These are phyloP conservation scores for Neurospora sp. DNA, from an alignment of 495 filamentous ascomycete species.

Conservation along the genomic window DNA sequence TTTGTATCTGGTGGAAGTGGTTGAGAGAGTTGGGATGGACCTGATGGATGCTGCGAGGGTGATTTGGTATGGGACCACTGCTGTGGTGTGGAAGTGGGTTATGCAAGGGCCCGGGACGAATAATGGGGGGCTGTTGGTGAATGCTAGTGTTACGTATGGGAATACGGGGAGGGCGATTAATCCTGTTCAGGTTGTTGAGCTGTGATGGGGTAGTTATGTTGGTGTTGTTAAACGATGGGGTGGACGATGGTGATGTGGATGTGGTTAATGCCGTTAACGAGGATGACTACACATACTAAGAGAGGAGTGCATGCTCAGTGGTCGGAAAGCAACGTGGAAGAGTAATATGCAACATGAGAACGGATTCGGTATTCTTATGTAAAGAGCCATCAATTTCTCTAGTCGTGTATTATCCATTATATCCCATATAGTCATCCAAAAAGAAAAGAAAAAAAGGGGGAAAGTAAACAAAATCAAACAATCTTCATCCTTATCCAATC, in stretches of 20 bases:
- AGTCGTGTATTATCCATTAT: not conserved
- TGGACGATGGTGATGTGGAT: not conserved
- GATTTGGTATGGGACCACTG: constrained; percentile 49
- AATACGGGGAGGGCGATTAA: constrained; percentile 57
- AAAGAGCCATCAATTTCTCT: not conserved
- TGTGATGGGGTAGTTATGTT: constrained; percentile 4
- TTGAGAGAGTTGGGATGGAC: constrained; percentile 13
- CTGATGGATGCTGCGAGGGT: constrained; percentile 49
- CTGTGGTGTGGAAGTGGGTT: constrained; percentile 65
- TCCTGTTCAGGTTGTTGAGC: constrained; percentile 22
- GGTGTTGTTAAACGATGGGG: not conserved
- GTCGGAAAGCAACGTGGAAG: not conserved
- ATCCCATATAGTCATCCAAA: not conserved
- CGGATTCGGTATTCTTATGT: not conserved
- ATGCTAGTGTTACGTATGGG: constrained; percentile 64
- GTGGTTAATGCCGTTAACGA: not conserved
- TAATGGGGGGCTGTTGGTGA: constrained; percentile 57
- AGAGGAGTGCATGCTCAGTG: not conserved
- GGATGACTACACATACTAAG: not conserved
- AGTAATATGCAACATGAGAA: no score
- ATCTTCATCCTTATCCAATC: not conserved
- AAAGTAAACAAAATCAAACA: not conserved
- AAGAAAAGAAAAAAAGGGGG: not conserved
- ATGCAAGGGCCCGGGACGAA: constrained; percentile 49
- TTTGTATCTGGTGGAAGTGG: not conserved